These are phyloP conservation scores for Acmispon strigosus DNA, from an alignment of 306 rosid species.

Conservation along the genomic window DNA sequence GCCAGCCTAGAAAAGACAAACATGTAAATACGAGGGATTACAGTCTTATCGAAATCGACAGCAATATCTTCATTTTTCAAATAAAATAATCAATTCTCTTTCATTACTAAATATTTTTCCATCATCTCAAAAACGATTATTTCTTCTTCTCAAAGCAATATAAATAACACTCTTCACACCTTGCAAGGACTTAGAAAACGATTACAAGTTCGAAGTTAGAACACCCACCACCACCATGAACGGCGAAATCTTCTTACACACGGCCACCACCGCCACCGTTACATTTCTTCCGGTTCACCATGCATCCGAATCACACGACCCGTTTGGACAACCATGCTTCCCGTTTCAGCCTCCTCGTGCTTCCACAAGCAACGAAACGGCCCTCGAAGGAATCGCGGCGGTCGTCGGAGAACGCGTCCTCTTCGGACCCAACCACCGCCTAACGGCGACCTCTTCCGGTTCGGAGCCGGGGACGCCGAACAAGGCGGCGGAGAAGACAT, in stretches of 20 bases:
- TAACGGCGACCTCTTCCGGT: neutral
- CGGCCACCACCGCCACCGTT: neutral
- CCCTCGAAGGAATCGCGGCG: constrained; percentile 80
- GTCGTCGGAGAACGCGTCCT: constrained; percentile 68
- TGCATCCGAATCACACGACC: neutral
- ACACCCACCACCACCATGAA: neutral
- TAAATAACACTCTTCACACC: neutral
- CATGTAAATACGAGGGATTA: constrained; percentile 33
- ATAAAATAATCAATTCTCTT: neutral
- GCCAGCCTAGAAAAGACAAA: constrained; percentile 30
- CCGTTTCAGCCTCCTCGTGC: neutral
- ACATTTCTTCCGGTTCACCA: neutral
- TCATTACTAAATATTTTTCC: neutral
- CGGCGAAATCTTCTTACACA: constrained; percentile 6
- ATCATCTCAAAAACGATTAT: neutral
- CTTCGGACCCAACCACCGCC: constrained; percentile 28
- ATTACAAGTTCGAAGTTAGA: too few species aligned
- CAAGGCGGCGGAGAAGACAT: neutral
- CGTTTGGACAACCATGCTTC: neutral
- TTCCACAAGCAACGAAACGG: neutral
- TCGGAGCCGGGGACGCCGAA: neutral
- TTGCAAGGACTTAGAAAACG: too few species aligned
- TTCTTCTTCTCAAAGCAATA: neutral
- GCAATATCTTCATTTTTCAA: constrained; percentile 14
- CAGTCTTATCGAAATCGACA: constrained; percentile 29